These are phyloP conservation scores for Paraphoma sp. DNA, from an alignment of 2,329 filamentous ascomycete genomes.

Conservation along the genomic window DNA sequence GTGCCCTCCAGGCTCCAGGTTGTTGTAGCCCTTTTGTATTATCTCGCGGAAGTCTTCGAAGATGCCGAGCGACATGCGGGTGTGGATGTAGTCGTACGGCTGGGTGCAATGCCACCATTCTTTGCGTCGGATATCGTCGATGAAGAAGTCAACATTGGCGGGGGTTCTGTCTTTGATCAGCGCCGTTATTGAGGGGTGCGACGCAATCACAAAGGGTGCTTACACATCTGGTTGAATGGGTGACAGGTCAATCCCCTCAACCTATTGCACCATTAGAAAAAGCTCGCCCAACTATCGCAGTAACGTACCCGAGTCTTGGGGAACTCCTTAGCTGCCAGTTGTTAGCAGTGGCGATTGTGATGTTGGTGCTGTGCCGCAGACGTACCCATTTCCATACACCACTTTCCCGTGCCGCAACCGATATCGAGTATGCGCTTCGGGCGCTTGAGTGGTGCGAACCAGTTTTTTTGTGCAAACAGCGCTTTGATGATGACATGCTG, in stretches of 20 bases:
- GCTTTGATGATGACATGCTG: constrained; percentile 49
- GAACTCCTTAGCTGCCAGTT: constrained; percentile 38
- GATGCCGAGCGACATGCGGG: constrained; percentile 64
- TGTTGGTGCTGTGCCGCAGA: constrained; percentile 3
- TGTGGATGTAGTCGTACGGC: constrained; percentile 66
- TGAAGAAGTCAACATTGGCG: constrained; percentile 74
- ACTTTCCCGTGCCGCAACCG: constrained; percentile 51
- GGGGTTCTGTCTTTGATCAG: constrained; percentile 55
- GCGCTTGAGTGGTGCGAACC: constrained; percentile 45
- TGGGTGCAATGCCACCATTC: constrained; percentile 62
- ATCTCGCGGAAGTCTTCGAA: constrained; percentile 64
- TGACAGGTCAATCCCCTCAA: constrained; percentile 51
- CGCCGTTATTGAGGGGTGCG: not conserved
- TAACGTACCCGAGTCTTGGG: constrained; percentile 39
- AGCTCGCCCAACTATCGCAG: not conserved
- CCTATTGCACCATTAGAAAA: constrained; percentile 33
- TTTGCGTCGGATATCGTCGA: constrained; percentile 69
- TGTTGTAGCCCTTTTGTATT: constrained; percentile 58
- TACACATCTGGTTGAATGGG: constrained; percentile 50
- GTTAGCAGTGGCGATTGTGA: constrained; percentile 21
- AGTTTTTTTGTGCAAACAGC: constrained; percentile 42
- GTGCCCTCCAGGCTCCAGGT: constrained; percentile 64
- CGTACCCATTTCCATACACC: constrained; percentile 53
- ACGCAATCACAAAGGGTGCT: not conserved
- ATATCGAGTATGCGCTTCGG: constrained; percentile 50